These are phyloP conservation scores for Botrytis aclada DNA, from an alignment of 2,329 filamentous ascomycete genomes.

Conservation along the genomic window DNA sequence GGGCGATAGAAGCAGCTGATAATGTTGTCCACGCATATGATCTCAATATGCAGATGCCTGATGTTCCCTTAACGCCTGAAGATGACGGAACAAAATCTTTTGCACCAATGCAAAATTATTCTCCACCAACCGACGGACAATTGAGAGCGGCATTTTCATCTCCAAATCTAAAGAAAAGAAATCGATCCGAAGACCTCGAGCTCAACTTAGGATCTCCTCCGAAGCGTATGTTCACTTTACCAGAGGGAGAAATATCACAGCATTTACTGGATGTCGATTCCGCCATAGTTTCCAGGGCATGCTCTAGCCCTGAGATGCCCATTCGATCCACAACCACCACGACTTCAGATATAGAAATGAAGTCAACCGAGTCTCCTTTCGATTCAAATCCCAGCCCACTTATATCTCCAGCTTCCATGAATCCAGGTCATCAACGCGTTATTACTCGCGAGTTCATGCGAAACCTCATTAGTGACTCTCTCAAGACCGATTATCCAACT, in stretches of 20 bases:
- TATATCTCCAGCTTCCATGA: constrained; percentile 22
- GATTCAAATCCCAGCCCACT: constrained; percentile 9
- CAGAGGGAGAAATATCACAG: constrained; percentile 26
- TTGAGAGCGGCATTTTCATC: constrained; percentile 1
- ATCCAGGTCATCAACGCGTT: constrained; percentile 29
- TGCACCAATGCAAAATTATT: not conserved
- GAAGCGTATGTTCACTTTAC: constrained; percentile 32
- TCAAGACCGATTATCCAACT: constrained; percentile 31
- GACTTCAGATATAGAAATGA: not conserved
- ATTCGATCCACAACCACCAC: not conserved
- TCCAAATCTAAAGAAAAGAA: constrained; percentile 23
- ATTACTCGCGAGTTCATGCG: constrained; percentile 35
- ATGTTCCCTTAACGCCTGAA: constrained; percentile 46
- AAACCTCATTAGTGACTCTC: constrained; percentile 30
- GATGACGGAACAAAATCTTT: constrained; percentile 23
- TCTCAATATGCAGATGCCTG: constrained; percentile 71
- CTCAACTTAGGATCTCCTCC: constrained; percentile 29
- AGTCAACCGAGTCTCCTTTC: not conserved
- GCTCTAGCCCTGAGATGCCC: not conserved
- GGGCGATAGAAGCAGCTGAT: constrained; percentile 70
- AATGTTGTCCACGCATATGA: constrained; percentile 75
- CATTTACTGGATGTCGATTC: not conserved
- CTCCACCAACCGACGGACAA: not conserved
- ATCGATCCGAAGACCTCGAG: constrained; percentile 26
- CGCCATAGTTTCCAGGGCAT: not conserved